These are phyloP conservation scores for Zymoseptoria passerinii DNA, from an alignment of 2,329 filamentous ascomycete species.

Conservation along the genomic window DNA sequence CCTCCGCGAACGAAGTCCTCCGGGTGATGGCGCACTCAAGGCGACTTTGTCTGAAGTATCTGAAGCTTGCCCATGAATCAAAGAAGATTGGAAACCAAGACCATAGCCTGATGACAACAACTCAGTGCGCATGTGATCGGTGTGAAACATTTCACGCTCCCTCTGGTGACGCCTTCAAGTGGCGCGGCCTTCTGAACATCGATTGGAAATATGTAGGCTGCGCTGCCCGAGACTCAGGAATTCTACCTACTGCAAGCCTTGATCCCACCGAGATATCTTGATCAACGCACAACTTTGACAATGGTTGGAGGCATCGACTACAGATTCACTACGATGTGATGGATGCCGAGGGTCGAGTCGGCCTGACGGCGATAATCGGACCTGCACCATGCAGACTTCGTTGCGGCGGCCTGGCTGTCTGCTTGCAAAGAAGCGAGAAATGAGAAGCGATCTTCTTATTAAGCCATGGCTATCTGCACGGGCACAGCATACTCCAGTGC, in stretches of 20 bases:
- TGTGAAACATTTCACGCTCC: not conserved
- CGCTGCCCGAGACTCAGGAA: too few species aligned
- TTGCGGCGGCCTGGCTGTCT: too few species aligned
- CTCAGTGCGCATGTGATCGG: not conserved
- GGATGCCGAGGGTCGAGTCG: too few species aligned
- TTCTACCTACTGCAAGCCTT: not conserved
- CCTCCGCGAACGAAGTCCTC: not conserved
- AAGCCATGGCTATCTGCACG: not conserved
- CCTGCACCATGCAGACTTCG: too few species aligned
- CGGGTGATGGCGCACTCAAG: not conserved
- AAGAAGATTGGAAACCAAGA: not conserved
- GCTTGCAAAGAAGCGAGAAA: not conserved
- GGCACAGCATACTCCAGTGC: not conserved
- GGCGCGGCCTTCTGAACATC: too few species aligned
- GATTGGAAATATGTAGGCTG: too few species aligned
- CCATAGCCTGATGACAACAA: not conserved
- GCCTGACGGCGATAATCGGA: too few species aligned
- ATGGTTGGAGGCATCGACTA: too few species aligned
- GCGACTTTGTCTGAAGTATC: not conserved
- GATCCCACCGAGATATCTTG: not conserved
- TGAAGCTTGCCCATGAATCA: not conserved
- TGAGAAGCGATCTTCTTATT: not conserved
- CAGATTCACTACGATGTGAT: too few species aligned
- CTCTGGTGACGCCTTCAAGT: not conserved
- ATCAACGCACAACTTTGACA: too few species aligned